phyloP scores from a whole-genome alignment of 225 moss, liverwort and hornwort genomes.

The Pleurozium schreberi region DNA sequence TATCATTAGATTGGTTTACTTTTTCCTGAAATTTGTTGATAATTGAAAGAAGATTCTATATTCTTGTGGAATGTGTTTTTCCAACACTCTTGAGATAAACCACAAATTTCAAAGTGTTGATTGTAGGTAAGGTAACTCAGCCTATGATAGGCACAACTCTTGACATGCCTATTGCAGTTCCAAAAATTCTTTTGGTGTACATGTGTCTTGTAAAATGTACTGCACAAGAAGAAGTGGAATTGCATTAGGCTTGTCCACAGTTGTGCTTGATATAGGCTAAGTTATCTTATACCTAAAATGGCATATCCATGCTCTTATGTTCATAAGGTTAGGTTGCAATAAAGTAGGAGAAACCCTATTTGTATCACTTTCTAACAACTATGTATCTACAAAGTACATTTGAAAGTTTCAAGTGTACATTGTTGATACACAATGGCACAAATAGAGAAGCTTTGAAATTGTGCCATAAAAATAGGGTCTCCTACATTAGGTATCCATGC shows the following conservation, averaged over 20 bases:
- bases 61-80: background rate
- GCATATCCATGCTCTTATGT: background rate
- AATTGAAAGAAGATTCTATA: background rate
- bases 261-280: too few relatives aligned
- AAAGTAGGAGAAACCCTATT: rapidly evolving
- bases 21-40: background rate
- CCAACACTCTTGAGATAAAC: background rate
- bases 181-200: too few relatives aligned
- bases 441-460: too few relatives aligned
- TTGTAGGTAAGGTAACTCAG: too few relatives aligned
- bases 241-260: too few relatives aligned
- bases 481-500: background rate
- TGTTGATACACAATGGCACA: background rate
- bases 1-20: background rate
- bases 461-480: too few relatives aligned
- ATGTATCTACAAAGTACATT: rapidly evolving
- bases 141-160: too few relatives aligned
- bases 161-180: too few relatives aligned
- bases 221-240: too few relatives aligned
- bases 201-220: too few relatives aligned
- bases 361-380: background rate
- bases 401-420: background rate
- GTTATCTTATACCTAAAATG: background rate
- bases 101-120: background rate
- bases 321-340: background rate